Evolutionary conservation across 2,329 filamentous ascomycete genomes (phyloP).

Genomic region (Sporothrix pallida): DNA sequence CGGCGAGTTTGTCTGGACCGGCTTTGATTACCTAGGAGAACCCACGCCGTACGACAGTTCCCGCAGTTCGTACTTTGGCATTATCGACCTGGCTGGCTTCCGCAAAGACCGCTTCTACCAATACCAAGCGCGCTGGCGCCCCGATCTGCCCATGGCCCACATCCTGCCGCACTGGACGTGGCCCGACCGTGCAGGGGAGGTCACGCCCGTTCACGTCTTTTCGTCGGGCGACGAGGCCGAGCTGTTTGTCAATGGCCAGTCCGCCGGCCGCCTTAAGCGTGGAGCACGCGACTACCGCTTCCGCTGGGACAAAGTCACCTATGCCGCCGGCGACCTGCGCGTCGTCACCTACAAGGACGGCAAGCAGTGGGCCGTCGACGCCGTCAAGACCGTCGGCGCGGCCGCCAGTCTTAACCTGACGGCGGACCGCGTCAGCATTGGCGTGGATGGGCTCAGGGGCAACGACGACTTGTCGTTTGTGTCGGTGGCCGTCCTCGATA

Average conservation of each 20-base stretch:
- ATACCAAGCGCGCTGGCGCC: conserved; percentile 60
- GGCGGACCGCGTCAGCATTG: conserved; percentile 48
- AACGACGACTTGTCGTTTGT: conserved; percentile 54
- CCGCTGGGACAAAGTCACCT: conserved; percentile 59
- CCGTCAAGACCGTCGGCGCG: conserved; percentile 50
- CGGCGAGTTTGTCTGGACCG: conserved; percentile 50
- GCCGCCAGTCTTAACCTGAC: conserved; percentile 48
- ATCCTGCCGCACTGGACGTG: conserved; percentile 64
- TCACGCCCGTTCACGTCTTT: conserved; percentile 62
- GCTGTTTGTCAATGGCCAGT: conserved; percentile 59
- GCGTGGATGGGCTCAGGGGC: conserved; percentile 45
- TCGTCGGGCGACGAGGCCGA: conserved; percentile 59
- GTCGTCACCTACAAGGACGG: conserved; percentile 58
- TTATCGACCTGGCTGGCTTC: conserved; percentile 63
- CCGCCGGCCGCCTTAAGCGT: conserved; percentile 48
- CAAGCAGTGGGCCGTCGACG: conserved; percentile 52
- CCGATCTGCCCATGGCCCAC: conserved; percentile 55
- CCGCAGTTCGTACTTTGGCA: conserved; percentile 61
- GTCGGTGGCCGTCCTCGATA: conserved; percentile 53
- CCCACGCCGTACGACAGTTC: conserved; percentile 49
- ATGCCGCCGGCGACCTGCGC: conserved; percentile 53
- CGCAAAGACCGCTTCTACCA: conserved; percentile 61
- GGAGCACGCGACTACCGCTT: conserved; percentile 53
- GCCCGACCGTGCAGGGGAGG: conserved; percentile 51
- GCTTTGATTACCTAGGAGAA: conserved; percentile 44